phyloP scores from a whole-genome alignment of 2,329 filamentous ascomycete genomes.

The Diaporthe sp. region DNA sequence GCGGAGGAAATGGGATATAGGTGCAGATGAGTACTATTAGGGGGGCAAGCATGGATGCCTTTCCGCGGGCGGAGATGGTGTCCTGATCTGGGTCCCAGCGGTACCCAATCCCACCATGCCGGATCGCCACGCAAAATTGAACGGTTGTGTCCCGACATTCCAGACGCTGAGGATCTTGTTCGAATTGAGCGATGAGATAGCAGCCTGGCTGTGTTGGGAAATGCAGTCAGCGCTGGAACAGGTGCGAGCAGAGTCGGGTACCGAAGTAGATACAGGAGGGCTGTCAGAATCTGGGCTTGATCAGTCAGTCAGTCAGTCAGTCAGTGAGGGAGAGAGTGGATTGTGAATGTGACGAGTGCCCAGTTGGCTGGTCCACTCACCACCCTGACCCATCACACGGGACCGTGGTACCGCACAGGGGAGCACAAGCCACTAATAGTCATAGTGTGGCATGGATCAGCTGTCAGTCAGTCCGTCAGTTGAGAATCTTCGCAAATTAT shows the following conservation, averaged over 20 bases:
- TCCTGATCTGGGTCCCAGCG: constrained; percentile 20
- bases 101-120: constrained; percentile 29
- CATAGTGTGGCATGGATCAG: constrained; percentile 25
- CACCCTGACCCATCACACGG: constrained; percentile 21
- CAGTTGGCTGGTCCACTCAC: constrained; percentile 11
- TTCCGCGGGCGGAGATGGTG: constrained; percentile 30
- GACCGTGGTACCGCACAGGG: constrained; percentile 3
- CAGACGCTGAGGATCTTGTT: neutral
- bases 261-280: neutral
- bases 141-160: neutral
- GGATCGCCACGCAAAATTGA: neutral
- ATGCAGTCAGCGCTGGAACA: neutral
- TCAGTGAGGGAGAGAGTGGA: neutral
- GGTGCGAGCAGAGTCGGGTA: neutral
- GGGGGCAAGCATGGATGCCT: constrained; percentile 2
- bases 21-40: constrained; percentile 13
- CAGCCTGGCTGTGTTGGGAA: neutral
- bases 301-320: neutral
- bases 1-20: constrained; percentile 9
- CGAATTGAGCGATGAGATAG: neutral
- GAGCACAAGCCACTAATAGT: constrained; percentile 13
- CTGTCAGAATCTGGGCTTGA: neutral
- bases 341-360: constrained; percentile 12
- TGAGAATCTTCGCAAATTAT: constrained; percentile 15
- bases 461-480: constrained; percentile 19